phyloP scores from a whole-genome alignment of 2,329 filamentous ascomycete species.

The Ophiostoma sp. region DNA sequence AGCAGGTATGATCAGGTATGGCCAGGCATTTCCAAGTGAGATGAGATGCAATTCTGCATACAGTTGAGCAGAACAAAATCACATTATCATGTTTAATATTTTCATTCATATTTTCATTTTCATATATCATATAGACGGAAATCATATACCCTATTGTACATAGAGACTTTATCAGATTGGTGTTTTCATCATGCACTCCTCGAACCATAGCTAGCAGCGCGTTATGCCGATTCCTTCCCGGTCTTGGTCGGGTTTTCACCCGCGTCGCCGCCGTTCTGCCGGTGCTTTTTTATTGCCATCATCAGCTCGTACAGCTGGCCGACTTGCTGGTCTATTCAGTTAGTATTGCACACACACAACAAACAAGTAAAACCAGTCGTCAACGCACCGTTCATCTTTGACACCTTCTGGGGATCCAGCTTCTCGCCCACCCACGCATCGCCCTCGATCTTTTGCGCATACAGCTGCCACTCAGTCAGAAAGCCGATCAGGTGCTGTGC shows the following conservation, averaged over 20 bases:
- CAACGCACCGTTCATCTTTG: constrained; percentile 84
- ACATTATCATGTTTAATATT: neutral
- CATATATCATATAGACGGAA: constrained; percentile 7
- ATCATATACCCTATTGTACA: constrained; percentile 9
- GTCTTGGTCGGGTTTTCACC: constrained; percentile 11
- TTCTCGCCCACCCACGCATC: constrained; percentile 79
- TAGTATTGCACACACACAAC: neutral
- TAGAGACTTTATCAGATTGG: neutral
- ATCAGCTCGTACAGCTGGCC: constrained; percentile 92
- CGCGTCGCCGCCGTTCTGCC: constrained; percentile 22
- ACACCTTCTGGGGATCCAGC: constrained; percentile 74
- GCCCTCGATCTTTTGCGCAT: constrained; percentile 87
- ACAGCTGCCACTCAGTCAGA: constrained; percentile 91
- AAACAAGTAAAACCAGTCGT: neutral
- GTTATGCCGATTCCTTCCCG: neutral
- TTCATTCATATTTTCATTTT: neutral
- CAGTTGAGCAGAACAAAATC: neutral
- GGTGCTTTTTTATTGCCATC: constrained; percentile 61
- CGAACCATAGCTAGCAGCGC: neutral
- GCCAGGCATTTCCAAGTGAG: too few species aligned
- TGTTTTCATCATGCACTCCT: neutral
- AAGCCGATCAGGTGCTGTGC: constrained; percentile 95
- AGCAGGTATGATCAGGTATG: constrained; percentile 12
- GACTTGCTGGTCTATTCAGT: constrained; percentile 72
- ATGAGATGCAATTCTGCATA: too few species aligned